Base-by-base conservation (phyloP, 1,284 basidiomycete genomes). In the Ganoderma resinaceum region DNA sequence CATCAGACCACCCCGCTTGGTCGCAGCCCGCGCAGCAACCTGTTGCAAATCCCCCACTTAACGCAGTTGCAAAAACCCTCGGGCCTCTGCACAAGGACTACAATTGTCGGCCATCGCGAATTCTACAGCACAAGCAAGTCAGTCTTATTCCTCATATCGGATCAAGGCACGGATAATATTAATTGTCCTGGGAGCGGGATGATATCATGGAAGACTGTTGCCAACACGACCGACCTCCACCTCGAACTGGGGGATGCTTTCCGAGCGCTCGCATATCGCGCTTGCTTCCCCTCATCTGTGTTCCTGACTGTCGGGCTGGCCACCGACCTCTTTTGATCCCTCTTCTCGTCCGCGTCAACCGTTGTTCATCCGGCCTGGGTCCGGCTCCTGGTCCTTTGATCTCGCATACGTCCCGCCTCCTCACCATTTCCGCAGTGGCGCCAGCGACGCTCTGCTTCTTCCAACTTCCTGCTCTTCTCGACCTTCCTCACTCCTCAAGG, bases 301-400 rank as follows among this genome's bases (percentile, higher is more conserved):
- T 60, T 60, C 58, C 58, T 60, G 37, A 23, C 58, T 60, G 46
- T 62, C 53, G 55, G 63, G 35, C 58, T 65, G 58, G 65, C 52
- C 20, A 53, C 37, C 18, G 35, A 37, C 64, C 64, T 37, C 64
- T 29, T 49, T 49, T n/a, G 62, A 20, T 38, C 14, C 35, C 49
- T 23, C n/a, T 55, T 9, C 18, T 37, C 55, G 31, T n/a, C 20
- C 8, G 12, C 37, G 33, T 37, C 55, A 37, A 60, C 58, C 23
- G n/a, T 40, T 38, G n/a, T 38, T 66, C 60, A 64, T 49, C 68
- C 68, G 66, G 68, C 55, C 62, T 69, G 66, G 65, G 61, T 42
- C 62, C 33, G 64, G 66, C 62, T 57, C 42, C 12, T 60, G 33
- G 35, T 60, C 18, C 37, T 29, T 26, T 26, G 23, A 20, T 60